A percentile compares a stretch with the other conserved stretches of the same genome.
Evolutionary conservation across 495 filamentous ascomycete genomes (phyloP).

Genomic region (Podospora anserina): DNA sequence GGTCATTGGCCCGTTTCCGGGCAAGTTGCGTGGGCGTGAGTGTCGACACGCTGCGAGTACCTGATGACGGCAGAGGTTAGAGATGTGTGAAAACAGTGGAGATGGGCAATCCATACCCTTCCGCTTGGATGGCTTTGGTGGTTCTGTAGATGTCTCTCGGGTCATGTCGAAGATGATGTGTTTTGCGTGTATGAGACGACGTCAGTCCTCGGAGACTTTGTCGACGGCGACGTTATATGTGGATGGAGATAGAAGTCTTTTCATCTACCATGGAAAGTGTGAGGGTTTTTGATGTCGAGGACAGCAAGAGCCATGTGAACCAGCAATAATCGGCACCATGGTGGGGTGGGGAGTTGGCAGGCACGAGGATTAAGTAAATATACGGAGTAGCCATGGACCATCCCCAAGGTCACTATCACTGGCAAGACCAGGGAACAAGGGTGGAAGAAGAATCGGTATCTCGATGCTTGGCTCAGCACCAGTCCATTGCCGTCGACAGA

Average conservation of each 20-base stretch:
- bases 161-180: slow-evolving; percentile 5
- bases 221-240: neutral
- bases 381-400: neutral
- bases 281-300: neutral
- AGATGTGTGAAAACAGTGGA: neutral
- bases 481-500: neutral
- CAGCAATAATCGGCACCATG: neutral
- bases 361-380: neutral
- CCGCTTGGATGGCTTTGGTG: slow-evolving; percentile 34
- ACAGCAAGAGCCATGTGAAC: neutral
- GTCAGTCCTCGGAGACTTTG: neutral
- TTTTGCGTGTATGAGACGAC: neutral
- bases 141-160: slow-evolving; percentile 25
- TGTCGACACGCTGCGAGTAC: slow-evolving; percentile 67
- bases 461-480: neutral
- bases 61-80: slow-evolving; percentile 27
- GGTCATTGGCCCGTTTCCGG: slow-evolving; percentile 83
- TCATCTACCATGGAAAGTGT: neutral
- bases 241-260: neutral
- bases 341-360: neutral
- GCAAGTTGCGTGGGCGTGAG: slow-evolving; percentile 69
- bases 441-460: neutral
- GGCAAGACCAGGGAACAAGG: neutral
- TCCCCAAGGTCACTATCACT: neutral
- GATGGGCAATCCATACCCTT: slow-evolving; percentile 31